phyloP scores from a whole-genome alignment of 1,284 basidiomycete genomes.

The Athelia sp. region DNA sequence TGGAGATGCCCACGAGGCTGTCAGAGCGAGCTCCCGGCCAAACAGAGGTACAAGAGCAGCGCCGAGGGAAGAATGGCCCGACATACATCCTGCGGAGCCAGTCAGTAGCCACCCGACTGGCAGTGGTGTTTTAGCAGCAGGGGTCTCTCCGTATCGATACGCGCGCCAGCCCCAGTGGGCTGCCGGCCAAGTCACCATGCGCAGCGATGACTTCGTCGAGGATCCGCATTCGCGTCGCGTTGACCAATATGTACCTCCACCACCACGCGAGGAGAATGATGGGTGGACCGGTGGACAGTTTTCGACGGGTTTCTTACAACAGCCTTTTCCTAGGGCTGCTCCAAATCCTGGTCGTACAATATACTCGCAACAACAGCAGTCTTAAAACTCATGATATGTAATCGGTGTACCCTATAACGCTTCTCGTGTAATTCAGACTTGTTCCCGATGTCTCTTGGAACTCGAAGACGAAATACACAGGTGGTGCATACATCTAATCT shows the following conservation, averaged over 20 bases:
- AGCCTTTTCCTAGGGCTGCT: conserved; percentile 25
- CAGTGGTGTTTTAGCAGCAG: background rate
- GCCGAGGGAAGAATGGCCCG: conserved; percentile 1
- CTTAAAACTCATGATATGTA: background rate
- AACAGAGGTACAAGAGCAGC: conserved; percentile 5
- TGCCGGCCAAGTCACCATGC: background rate
- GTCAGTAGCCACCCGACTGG: background rate
- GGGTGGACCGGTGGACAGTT: conserved; percentile 22
- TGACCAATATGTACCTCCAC: background rate
- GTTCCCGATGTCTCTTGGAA: too few species aligned
- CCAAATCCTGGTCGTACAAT: conserved; percentile 53
- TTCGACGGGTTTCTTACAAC: conserved; percentile 40
- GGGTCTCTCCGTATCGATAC: background rate
- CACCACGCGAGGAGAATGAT: background rate
- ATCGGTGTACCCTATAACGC: background rate
- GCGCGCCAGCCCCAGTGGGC: conserved; percentile 1
- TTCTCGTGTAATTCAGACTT: background rate
- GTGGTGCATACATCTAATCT: too few species aligned
- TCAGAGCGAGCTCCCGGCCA: conserved; percentile 25
- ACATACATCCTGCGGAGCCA: background rate
- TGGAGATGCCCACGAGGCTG: conserved; percentile 10
- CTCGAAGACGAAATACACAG: too few species aligned
- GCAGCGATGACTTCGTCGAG: background rate
- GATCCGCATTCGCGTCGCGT: conserved; percentile 1
- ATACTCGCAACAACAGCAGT: conserved; percentile 43